A percentile compares a stretch with the other conserved stretches of the same genome.
Evolutionary conservation across 2,329 filamentous ascomycete genomes (phyloP).

Genomic region (Shiraia bambusicola): DNA sequence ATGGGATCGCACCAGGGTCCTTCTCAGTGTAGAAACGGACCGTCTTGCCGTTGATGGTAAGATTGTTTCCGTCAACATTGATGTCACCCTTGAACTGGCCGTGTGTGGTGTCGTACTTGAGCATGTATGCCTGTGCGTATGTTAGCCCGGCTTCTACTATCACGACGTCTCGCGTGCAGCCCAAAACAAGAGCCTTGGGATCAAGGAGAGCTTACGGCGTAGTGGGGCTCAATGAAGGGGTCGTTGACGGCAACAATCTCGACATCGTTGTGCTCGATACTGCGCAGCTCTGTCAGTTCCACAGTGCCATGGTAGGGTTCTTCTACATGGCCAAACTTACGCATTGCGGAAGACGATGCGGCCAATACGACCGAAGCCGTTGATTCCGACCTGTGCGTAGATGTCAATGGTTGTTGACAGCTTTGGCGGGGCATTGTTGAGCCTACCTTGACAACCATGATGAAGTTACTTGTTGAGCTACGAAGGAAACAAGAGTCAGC

Average conservation of each 20-base stretch:
- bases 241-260: constrained; percentile 97
- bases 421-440: constrained; percentile 20
- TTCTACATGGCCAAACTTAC: constrained; percentile 51
- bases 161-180: background rate
- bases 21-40: constrained; percentile 93
- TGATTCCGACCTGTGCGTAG: constrained; percentile 78
- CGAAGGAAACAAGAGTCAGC: constrained; percentile 13
- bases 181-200: background rate
- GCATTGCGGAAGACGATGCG: constrained; percentile 99
- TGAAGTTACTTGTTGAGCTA: constrained; percentile 31
- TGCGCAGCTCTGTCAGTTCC: constrained; percentile 40
- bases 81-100: constrained; percentile 94
- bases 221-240: constrained; percentile 97
- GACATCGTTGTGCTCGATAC: constrained; percentile 82
- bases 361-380: constrained; percentile 99
- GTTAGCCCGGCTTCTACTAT: constrained; percentile 28
- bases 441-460: constrained; percentile 53
- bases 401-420: constrained; percentile 26
- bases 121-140: constrained; percentile 85
- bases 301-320: constrained; percentile 1
- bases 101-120: constrained; percentile 99
- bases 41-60: constrained; percentile 91
- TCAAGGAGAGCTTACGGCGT: constrained; percentile 73
- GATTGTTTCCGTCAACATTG: constrained; percentile 68
- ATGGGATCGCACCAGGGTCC: constrained; percentile 87